Percentiles rank a stretch among this genome's conserved stretches.
Evolutionary conservation across 768 basidiomycete species (phyloP).

Genomic region (Lactarius vividus): DNA sequence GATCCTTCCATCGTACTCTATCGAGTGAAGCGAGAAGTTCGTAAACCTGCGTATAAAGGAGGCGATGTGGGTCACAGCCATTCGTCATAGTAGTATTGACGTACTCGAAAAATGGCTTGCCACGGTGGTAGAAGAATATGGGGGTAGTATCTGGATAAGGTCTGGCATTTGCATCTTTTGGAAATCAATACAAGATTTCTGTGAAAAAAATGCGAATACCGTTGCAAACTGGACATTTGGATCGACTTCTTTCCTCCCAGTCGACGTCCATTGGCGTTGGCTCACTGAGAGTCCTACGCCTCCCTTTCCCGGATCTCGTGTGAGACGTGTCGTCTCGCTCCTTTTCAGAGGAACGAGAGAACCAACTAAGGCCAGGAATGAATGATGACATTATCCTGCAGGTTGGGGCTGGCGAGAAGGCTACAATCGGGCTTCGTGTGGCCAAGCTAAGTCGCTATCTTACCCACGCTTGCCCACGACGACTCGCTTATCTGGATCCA

Average conservation of each 20-base stretch:
- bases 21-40: slow-evolving; percentile 24
- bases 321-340: background rate
- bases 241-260: slow-evolving; percentile 3
- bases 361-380: slow-evolving; percentile 6
- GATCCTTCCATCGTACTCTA: slow-evolving; percentile 14
- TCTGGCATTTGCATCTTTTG: background rate
- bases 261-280: slow-evolving; percentile 22
- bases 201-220: slow-evolving; percentile 2
- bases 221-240: slow-evolving; percentile 15
- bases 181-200: background rate
- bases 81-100: background rate
- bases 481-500: slow-evolving; percentile 8
- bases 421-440: background rate
- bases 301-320: slow-evolving; percentile 4
- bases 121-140: slow-evolving; percentile 20
- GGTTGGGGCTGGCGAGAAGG: background rate
- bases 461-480: no score
- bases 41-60: slow-evolving; percentile 20
- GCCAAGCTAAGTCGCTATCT: background rate
- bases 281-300: slow-evolving; percentile 13
- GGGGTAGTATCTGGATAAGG: slow-evolving; percentile 9
- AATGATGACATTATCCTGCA: slow-evolving; percentile 6
- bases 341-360: background rate
- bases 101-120: slow-evolving; percentile 18
- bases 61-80: background rate